Conservation (phyloP, 2,329 filamentous ascomycete species). For the Trichocomaceae sp. region DNA sequence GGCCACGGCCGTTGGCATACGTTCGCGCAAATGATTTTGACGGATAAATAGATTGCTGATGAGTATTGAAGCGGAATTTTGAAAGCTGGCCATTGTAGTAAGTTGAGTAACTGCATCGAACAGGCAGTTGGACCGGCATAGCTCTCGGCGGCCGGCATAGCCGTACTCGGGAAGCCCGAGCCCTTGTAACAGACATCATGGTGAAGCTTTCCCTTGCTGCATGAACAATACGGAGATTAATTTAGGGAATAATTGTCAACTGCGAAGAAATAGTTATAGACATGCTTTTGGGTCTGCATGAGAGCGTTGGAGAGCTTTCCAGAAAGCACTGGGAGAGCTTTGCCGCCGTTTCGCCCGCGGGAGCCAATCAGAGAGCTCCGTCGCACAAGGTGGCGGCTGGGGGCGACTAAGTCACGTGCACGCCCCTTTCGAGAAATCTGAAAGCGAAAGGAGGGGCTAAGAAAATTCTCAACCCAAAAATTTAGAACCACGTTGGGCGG, state of each 20-base stretch:
- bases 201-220: neutral
- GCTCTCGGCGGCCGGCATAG: constrained; percentile 24
- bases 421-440: constrained; percentile 3
- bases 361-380: neutral
- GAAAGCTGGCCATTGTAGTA: constrained; percentile 16
- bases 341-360: neutral
- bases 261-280: neutral
- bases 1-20: constrained; percentile 54
- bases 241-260: neutral
- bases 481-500: constrained; percentile 23
- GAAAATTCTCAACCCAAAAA: constrained; percentile 19
- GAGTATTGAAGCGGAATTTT: constrained; percentile 13
- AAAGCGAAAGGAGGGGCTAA: constrained; percentile 18
- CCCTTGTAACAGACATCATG: constrained; percentile 27
- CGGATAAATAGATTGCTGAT: constrained; percentile 7
- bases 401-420: constrained; percentile 24
- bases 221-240: neutral
- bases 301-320: constrained; percentile 23
- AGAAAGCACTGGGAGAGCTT: constrained; percentile 21
- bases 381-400: constrained; percentile 5
- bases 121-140: constrained; percentile 18
- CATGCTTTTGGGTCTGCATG: neutral
- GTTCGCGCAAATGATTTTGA: neutral
- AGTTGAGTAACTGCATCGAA: constrained; percentile 19
- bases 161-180: constrained; percentile 26